phyloP scores from a whole-genome alignment of 176 grass and related monocot genomes.

The Otatea glauca region DNA sequence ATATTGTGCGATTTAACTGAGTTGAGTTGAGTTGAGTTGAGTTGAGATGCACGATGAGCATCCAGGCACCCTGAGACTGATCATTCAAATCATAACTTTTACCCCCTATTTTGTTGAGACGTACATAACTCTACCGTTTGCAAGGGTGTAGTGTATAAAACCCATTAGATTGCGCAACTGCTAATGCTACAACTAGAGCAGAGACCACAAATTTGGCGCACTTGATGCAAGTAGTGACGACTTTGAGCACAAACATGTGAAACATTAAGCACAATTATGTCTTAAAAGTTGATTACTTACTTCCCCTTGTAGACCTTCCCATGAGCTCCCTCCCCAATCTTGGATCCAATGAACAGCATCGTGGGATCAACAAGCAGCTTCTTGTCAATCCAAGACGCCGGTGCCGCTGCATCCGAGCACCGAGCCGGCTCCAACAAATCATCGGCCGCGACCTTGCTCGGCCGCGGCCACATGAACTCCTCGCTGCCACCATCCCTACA shows the following conservation, averaged over 20 bases:
- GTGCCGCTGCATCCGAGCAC: conserved; percentile 44
- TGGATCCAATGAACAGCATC: conserved; percentile 76
- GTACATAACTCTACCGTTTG: background rate
- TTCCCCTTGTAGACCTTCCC: conserved; percentile 98
- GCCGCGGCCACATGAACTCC: conserved; percentile 54
- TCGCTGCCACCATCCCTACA: conserved; percentile 44
- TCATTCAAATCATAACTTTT: background rate
- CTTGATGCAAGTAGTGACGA: conserved; percentile 14
- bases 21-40: background rate
- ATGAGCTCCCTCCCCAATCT: conserved; percentile 97
- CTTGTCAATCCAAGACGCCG: conserved; percentile 61
- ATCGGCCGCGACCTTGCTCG: conserved; percentile 59
- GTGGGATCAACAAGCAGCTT: conserved; percentile 96
- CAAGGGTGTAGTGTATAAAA: conserved; percentile 9
- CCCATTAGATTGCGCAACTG: conserved; percentile 6
- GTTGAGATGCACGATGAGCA: background rate
- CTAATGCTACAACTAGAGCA: conserved; percentile 19
- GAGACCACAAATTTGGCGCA: conserved; percentile 16
- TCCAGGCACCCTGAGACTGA: background rate
- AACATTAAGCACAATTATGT: conserved; percentile 11
- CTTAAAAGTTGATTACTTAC: conserved; percentile 55
- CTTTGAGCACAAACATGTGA: background rate
- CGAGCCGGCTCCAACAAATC: conserved; percentile 48
- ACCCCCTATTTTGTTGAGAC: background rate
- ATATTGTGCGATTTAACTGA: background rate